phyloP scores from a whole-genome alignment of 192 early-diverging fungal species.

The Powellomyces hirtus region DNA sequence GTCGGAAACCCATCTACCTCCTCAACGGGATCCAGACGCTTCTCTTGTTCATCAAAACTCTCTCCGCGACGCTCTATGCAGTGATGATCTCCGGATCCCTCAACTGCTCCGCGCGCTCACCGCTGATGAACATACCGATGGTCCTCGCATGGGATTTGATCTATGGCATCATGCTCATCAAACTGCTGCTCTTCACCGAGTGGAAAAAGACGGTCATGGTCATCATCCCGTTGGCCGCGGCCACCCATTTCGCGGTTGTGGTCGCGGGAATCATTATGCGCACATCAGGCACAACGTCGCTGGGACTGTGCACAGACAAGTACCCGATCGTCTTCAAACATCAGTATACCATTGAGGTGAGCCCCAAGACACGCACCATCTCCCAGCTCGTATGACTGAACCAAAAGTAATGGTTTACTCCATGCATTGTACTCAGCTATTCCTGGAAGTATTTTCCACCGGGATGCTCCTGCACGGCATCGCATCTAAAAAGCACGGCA shows the following conservation, averaged over 20 bases:
- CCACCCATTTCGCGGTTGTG: conserved; percentile 23
- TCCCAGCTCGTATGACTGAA: neutral
- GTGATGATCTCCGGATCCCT: neutral
- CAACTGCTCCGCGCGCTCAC: conserved; percentile 19
- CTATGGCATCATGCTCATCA: conserved; percentile 30
- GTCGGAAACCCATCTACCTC: conserved; percentile 33
- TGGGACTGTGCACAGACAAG: conserved; percentile 17
- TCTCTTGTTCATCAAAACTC: conserved; percentile 24
- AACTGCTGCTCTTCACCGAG: conserved; percentile 28
- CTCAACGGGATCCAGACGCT: conserved; percentile 22
- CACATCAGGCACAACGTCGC: neutral
- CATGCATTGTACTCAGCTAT: neutral
- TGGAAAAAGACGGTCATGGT: conserved; percentile 6
- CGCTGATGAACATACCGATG: conserved; percentile 22
- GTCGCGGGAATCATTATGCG: neutral
- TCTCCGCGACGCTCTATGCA: conserved; percentile 20
- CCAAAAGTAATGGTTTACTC: neutral
- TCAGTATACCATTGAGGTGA: conserved; percentile 35
- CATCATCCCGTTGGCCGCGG: conserved; percentile 1
- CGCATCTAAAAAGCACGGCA: neutral
- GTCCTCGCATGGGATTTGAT: conserved; percentile 18
- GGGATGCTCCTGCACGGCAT: conserved; percentile 23
- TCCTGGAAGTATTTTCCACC: conserved; percentile 26
- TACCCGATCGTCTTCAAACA: conserved; percentile 31
- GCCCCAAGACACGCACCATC: no score